A percentile compares a stretch with the other conserved stretches of the same genome.
These are phyloP conservation scores for Neoscytalidium dimidiatum DNA, from an alignment of 2,329 filamentous ascomycete genomes.

Conservation along the genomic window DNA sequence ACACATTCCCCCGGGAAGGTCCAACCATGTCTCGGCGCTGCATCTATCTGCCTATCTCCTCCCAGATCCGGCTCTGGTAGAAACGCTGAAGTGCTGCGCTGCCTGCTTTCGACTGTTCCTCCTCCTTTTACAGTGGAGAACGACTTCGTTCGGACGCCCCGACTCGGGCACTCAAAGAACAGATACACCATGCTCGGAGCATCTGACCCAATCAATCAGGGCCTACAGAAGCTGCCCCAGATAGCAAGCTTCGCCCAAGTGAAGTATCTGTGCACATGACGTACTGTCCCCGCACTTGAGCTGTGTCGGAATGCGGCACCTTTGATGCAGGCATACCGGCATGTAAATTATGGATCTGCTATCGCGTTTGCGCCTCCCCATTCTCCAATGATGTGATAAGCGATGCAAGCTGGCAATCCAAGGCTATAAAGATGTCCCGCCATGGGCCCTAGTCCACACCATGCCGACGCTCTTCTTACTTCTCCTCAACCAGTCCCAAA, in stretches of 20 bases:
- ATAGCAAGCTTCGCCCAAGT: too few relatives aligned
- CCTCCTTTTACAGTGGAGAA: not conserved
- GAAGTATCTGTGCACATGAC: not conserved
- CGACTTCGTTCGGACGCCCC: too few relatives aligned
- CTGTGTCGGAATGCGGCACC: not conserved
- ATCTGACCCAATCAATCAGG: too few relatives aligned
- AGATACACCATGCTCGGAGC: too few relatives aligned
- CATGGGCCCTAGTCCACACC: not conserved
- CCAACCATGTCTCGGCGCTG: conserved; percentile 6
- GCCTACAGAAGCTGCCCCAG: too few relatives aligned
- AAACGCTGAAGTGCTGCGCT: not conserved
- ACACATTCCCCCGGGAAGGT: not conserved
- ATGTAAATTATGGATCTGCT: not conserved
- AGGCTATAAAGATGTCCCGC: not conserved
- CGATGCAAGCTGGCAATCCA: not conserved
- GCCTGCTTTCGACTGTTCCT: not conserved
- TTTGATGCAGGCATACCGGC: not conserved
- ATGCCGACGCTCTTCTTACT: not conserved
- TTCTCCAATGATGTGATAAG: conserved; percentile 13
- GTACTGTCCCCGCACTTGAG: not conserved
- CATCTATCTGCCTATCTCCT: not conserved
- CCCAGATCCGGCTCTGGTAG: not conserved
- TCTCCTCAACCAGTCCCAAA: not conserved
- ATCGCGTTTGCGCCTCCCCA: not conserved
- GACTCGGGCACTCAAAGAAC: too few relatives aligned